phyloP scores from a whole-genome alignment of 2,329 filamentous ascomycete genomes.

The Fusarium verticillioides region DNA sequence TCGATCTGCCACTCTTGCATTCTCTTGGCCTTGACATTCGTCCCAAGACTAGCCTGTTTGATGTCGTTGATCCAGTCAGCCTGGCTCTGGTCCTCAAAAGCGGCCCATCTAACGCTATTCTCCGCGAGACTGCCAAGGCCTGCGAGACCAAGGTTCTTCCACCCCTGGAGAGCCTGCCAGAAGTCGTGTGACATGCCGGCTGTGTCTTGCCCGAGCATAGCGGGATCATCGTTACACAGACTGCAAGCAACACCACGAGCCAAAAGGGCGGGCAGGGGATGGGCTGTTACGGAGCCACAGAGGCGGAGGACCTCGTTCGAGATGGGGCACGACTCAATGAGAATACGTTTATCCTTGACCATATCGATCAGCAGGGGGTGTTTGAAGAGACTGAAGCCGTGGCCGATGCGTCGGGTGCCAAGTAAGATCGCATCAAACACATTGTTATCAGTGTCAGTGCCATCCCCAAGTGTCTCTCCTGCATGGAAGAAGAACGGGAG shows the following conservation, averaged over 20 bases:
- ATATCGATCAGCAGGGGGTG: constrained; percentile 90
- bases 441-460: constrained; percentile 79
- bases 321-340: constrained; percentile 91
- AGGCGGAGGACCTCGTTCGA: constrained; percentile 89
- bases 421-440: constrained; percentile 90
- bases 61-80: constrained; percentile 79
- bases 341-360: constrained; percentile 87
- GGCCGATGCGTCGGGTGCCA: constrained; percentile 88
- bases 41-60: constrained; percentile 77
- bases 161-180: constrained; percentile 91
- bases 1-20: constrained; percentile 82
- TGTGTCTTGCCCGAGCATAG: constrained; percentile 84
- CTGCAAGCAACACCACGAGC: constrained; percentile 85
- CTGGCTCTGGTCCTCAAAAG: constrained; percentile 81
- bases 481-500: constrained; percentile 98
- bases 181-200: constrained; percentile 92
- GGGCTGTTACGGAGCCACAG: constrained; percentile 78
- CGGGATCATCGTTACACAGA: constrained; percentile 91
- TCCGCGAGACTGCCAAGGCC: constrained; percentile 89
- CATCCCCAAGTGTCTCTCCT: constrained; percentile 83
- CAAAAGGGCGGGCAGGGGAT: constrained; percentile 85
- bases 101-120: constrained; percentile 91
- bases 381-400: constrained; percentile 89
- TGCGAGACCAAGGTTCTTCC: constrained; percentile 89
- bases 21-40: constrained; percentile 75